Evolutionary conservation across 192 early-diverging fungal genomes (phyloP).

Genomic region (Mortierella hygrophila): DNA sequence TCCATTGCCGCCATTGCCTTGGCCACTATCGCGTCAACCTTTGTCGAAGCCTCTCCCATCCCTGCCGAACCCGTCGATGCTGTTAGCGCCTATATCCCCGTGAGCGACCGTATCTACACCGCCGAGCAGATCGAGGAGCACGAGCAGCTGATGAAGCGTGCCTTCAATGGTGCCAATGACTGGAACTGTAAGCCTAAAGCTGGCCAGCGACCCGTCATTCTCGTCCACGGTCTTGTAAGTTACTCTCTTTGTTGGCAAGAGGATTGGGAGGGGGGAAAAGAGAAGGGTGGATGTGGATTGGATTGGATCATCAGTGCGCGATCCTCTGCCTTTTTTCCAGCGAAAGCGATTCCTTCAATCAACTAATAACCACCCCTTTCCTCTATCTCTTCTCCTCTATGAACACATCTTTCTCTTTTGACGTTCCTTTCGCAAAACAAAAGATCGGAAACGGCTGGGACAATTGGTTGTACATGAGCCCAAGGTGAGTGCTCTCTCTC

Average conservation of each 20-base stretch:
- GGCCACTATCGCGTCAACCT: conserved; percentile 17
- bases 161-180: conserved; percentile 34
- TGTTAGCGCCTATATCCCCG: conserved; percentile 35
- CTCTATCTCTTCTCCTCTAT: no score
- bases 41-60: conserved; percentile 47
- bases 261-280: not conserved
- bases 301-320: not conserved
- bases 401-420: no score
- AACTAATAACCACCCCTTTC: no score
- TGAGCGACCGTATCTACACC: conserved; percentile 35
- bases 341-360: not conserved
- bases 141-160: conserved; percentile 32
- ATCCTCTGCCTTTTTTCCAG: not conserved
- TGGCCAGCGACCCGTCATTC: conserved; percentile 18
- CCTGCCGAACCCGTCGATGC: not conserved
- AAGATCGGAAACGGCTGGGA: conserved; percentile 44
- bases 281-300: not conserved
- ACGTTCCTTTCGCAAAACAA: not conserved
- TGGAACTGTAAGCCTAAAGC: conserved; percentile 46
- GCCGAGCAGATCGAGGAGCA: conserved; percentile 30
- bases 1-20: conserved; percentile 30
- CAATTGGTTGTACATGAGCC: conserved; percentile 43
- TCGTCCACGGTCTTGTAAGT: conserved; percentile 49
- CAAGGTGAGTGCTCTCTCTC: not conserved
- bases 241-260: not conserved